These are phyloP conservation scores for Lodderomyces elongisporus DNA, from an alignment of 1,139 yeast genomes.

Conservation along the genomic window DNA sequence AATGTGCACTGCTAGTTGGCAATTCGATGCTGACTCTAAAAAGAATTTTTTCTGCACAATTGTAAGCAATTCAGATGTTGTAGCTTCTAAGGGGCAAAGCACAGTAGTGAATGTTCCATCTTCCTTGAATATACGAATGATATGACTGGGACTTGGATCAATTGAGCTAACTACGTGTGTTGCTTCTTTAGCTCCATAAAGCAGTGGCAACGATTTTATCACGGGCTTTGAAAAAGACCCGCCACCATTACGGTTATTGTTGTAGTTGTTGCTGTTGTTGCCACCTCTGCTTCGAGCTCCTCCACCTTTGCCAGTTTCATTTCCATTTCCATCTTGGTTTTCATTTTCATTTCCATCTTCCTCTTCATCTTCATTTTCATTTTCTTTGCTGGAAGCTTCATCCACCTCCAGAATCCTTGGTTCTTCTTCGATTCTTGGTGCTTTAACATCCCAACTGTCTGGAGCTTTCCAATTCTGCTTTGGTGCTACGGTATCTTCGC, in stretches of 20 bases:
- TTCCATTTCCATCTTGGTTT: too few species aligned
- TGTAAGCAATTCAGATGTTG: constrained; percentile 69
- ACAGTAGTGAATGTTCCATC: constrained; percentile 83
- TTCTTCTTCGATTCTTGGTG: constrained; percentile 6
- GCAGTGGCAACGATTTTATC: constrained; percentile 21
- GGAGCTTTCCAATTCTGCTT: constrained; percentile 58
- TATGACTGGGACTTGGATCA: constrained; percentile 35
- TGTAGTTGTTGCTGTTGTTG: not conserved
- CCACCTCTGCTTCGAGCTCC: not conserved
- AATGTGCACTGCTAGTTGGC: constrained; percentile 71
- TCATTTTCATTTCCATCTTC: constrained; percentile 5
- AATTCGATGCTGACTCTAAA: constrained; percentile 62
- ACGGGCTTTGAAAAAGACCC: constrained; percentile 1
- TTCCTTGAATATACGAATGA: constrained; percentile 67
- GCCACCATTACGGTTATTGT: not conserved
- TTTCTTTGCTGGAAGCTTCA: constrained; percentile 4
- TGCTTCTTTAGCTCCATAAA: constrained; percentile 32
- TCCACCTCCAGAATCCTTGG: too few species aligned
- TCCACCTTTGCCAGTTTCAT: not conserved
- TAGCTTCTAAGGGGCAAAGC: constrained; percentile 68
- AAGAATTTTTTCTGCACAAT: constrained; percentile 74
- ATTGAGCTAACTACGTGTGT: constrained; percentile 19
- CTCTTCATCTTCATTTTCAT: not conserved
- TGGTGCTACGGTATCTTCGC: constrained; percentile 14
- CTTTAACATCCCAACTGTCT: constrained; percentile 74